Conservation (phyloP, 805 yeast species). For the Limtongia smithiae region DNA sequence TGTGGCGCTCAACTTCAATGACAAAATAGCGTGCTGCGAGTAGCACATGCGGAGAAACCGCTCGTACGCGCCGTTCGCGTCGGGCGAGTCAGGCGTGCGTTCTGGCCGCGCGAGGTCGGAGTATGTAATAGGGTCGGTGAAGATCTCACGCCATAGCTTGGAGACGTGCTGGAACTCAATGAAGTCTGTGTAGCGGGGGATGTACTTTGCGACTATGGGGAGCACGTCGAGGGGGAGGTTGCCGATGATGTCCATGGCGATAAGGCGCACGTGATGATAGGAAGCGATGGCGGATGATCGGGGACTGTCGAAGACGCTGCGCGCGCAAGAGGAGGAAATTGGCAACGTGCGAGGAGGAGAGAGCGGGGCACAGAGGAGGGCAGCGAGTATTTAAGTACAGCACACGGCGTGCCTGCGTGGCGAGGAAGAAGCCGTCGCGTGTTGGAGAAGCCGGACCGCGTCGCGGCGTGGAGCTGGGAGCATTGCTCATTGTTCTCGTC, state of each 20-base stretch:
- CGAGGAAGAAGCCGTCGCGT: too few species aligned
- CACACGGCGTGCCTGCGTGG: too few species aligned
- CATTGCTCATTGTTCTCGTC: too few species aligned
- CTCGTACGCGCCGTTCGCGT: constrained; percentile 13
- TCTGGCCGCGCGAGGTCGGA: constrained; percentile 11
- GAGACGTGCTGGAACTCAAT: constrained; percentile 23
- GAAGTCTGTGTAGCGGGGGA: constrained; percentile 24
- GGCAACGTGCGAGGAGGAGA: too few species aligned
- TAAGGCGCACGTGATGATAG: too few species aligned
- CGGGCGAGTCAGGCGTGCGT: constrained; percentile 8
- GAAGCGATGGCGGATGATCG: too few species aligned
- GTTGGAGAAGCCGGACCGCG: too few species aligned
- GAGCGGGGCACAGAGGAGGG: too few species aligned
- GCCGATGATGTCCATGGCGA: constrained; percentile 24
- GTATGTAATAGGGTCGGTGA: constrained; percentile 24
- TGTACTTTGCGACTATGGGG: constrained; percentile 21
- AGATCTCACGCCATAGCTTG: constrained; percentile 20
- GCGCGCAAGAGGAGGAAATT: too few species aligned
- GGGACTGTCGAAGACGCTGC: too few species aligned
- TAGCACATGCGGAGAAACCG: constrained; percentile 22
- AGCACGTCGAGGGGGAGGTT: constrained; percentile 25
- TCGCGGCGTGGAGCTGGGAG: too few species aligned
- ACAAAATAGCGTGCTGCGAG: constrained; percentile 18
- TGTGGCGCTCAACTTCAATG: constrained; percentile 13
- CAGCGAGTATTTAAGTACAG: too few species aligned